Percentiles rank a stretch among this genome's conserved stretches.
Conservation (phyloP, 2,329 filamentous ascomycete genomes). For the Corniculantispora saksenae region DNA sequence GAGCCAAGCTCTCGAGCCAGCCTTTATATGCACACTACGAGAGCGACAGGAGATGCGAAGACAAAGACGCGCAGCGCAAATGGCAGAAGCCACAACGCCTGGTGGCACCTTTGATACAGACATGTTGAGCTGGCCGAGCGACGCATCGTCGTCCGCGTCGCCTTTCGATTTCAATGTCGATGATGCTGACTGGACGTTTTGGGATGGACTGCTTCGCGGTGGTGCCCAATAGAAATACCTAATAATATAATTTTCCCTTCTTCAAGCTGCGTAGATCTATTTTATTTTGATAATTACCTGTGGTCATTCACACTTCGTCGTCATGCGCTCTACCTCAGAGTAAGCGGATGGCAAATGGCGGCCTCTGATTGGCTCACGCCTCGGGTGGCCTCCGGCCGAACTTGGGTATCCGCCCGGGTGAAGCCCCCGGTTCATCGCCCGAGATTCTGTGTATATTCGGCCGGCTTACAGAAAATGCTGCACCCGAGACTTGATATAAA, state of each 20-base stretch:
- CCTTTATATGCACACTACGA: slow-evolving; percentile 27
- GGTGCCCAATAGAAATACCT: not conserved
- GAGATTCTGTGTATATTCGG: not conserved
- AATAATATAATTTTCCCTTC: not conserved
- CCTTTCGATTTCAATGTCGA: slow-evolving; percentile 23
- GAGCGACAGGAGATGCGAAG: not conserved
- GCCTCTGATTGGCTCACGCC: slow-evolving; percentile 3
- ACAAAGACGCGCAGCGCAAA: slow-evolving; percentile 5
- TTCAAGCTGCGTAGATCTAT: not conserved
- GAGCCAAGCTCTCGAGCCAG: slow-evolving; percentile 21
- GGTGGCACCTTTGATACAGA: not conserved
- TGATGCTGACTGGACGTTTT: slow-evolving; percentile 29
- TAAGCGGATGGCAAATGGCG: not conserved
- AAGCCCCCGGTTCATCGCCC: not conserved
- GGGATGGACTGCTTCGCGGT: slow-evolving; percentile 27
- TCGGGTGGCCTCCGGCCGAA: slow-evolving; percentile 14
- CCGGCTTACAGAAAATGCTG: not conserved
- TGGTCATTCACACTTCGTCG: not conserved
- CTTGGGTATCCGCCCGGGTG: not conserved
- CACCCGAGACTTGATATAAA: not conserved
- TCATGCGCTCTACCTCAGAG: not conserved
- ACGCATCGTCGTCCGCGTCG: not conserved
- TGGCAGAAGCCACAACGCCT: not conserved
- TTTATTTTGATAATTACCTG: not conserved
- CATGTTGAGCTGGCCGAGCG: slow-evolving; percentile 2